Conservation (phyloP, 176 grass and related monocot genomes). For the Thinopyrum elongatum region DNA sequence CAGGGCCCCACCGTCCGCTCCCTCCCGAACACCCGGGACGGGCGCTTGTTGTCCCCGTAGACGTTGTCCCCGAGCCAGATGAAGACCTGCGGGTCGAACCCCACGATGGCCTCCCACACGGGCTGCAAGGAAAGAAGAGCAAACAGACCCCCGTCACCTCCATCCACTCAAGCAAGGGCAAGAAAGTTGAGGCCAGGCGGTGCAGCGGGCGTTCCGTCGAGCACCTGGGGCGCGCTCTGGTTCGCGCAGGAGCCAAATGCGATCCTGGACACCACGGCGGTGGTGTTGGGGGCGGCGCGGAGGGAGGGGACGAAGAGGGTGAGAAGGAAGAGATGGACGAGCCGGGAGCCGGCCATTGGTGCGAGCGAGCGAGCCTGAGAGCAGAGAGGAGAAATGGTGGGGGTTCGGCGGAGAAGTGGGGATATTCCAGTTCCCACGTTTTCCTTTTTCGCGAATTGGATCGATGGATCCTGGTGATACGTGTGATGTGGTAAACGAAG, state of each 20-base stretch:
- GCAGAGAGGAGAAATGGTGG: conserved; percentile 12
- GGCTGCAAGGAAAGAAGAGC: conserved; percentile 41
- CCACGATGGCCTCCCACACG: conserved; percentile 66
- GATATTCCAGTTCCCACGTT: conserved; percentile 29
- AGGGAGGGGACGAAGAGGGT: background rate
- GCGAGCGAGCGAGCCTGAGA: background rate
- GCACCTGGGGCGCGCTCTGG: conserved; percentile 82
- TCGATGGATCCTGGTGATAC: background rate
- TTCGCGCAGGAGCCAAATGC: conserved; percentile 92
- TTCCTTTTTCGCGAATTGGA: background rate
- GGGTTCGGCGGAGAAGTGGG: background rate
- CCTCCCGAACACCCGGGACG: conserved; percentile 48
- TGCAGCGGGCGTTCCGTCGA: background rate
- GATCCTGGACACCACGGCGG: conserved; percentile 58
- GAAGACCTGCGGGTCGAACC: conserved; percentile 85
- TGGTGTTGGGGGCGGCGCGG: background rate
- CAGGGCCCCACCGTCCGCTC: conserved; percentile 80
- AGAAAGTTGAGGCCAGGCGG: background rate
- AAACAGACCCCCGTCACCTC: background rate
- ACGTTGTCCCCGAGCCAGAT: conserved; percentile 96
- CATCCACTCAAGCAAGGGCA: background rate
- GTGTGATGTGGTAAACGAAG: conserved; percentile 12
- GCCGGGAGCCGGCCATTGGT: conserved; percentile 30
- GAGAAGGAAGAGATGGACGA: background rate
- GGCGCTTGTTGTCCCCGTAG: conserved; percentile 87